These are phyloP conservation scores for Backusella psychrophila DNA, from an alignment of 192 early-diverging fungal species.

Conservation along the genomic window DNA sequence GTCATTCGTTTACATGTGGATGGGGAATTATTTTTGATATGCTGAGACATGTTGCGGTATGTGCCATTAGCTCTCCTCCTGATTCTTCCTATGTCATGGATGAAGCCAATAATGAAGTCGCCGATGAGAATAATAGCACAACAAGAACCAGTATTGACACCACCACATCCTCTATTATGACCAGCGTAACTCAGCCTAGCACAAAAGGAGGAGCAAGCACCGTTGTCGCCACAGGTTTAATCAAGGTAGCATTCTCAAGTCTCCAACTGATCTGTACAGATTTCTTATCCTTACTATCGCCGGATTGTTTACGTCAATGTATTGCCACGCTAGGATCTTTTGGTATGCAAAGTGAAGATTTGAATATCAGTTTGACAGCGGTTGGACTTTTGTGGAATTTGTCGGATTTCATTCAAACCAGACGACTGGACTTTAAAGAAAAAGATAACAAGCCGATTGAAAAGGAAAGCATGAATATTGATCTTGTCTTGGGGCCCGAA, in stretches of 20 bases:
- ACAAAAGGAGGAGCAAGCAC: neutral
- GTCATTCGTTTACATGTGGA: slow-evolving; percentile 79
- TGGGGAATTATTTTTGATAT: slow-evolving; percentile 94
- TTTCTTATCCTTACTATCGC: slow-evolving; percentile 78
- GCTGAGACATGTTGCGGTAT: slow-evolving; percentile 54
- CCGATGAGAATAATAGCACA: slow-evolving; percentile 5
- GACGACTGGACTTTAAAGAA: slow-evolving; percentile 53
- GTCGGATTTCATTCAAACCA: slow-evolving; percentile 83
- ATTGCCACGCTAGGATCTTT: slow-evolving; percentile 80
- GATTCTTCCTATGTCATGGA: slow-evolving; percentile 10
- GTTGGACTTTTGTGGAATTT: slow-evolving; percentile 92
- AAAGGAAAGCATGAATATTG: slow-evolving; percentile 34
- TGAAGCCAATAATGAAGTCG: neutral
- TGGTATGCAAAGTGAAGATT: slow-evolving; percentile 80
- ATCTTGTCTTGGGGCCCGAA: slow-evolving; percentile 29
- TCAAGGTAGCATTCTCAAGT: slow-evolving; percentile 87
- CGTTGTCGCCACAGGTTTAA: slow-evolving; percentile 38
- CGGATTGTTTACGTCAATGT: slow-evolving; percentile 73
- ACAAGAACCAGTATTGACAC: slow-evolving; percentile 10
- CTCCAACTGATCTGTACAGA: slow-evolving; percentile 96
- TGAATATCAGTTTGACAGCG: slow-evolving; percentile 94
- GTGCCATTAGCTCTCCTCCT: neutral
- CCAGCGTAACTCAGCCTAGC: neutral
- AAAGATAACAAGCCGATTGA: slow-evolving; percentile 21
- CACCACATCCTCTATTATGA: slow-evolving; percentile 8